Evolutionary conservation across 805 yeast genomes (phyloP).

Genomic region (Ascoidea asiatica): DNA sequence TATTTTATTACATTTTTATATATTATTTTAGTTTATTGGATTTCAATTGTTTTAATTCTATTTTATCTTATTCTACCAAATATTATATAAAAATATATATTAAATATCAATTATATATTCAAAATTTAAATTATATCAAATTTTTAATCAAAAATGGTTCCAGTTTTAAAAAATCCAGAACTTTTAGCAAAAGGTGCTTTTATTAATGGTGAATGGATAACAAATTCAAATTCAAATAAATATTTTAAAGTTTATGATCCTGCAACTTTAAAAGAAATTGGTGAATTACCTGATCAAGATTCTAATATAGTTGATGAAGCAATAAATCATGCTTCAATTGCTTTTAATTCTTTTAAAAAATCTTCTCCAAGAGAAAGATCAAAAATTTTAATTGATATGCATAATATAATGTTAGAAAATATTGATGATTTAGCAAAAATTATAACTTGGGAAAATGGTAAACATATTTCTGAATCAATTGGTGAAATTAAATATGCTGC

Average conservation of each 20-base stretch:
- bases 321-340: slow-evolving; percentile 35
- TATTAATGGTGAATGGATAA: slow-evolving; percentile 66
- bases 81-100: no score
- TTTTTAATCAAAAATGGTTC: not conserved
- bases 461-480: slow-evolving; percentile 53
- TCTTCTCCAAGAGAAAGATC: slow-evolving; percentile 47
- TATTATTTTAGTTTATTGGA: no score
- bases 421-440: slow-evolving; percentile 52
- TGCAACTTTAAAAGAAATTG: slow-evolving; percentile 25
- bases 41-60: no score
- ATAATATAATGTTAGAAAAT: slow-evolving; percentile 40
- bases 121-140: no score
- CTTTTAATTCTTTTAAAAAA: slow-evolving; percentile 38
- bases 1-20: no score
- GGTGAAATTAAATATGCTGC: slow-evolving; percentile 62
- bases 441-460: slow-evolving; percentile 62
- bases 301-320: slow-evolving; percentile 37
- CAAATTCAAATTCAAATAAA: slow-evolving; percentile 17
- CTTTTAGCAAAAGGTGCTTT: slow-evolving; percentile 46
- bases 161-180: slow-evolving; percentile 27
- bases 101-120: no score
- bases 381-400: slow-evolving; percentile 35
- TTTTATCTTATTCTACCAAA: no score
- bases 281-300: slow-evolving; percentile 15
- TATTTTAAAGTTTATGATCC: slow-evolving; percentile 74